phyloP scores from a whole-genome alignment of 2,329 filamentous ascomycete genomes.

The Alternaria ventricosa region DNA sequence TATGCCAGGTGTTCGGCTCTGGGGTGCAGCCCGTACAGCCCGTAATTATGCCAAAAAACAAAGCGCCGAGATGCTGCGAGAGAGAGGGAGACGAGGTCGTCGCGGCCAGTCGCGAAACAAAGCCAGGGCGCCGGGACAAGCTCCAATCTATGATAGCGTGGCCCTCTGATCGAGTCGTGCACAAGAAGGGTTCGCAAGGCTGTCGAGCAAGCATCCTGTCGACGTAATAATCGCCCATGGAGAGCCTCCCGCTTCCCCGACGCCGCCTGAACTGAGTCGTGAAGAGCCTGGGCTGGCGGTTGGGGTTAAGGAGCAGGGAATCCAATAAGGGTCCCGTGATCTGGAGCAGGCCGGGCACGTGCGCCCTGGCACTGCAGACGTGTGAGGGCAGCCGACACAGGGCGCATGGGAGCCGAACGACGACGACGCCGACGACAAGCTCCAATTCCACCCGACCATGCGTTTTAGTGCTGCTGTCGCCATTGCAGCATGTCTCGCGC shows the following conservation, averaged over 20 bases:
- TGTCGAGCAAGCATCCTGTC: not conserved
- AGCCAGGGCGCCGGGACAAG: conserved; percentile 26
- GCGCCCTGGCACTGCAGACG: not conserved
- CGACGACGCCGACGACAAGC: conserved; percentile 7
- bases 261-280: conserved; percentile 2
- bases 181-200: conserved; percentile 6
- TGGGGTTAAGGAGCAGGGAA: conserved; percentile 2
- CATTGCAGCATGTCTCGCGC: conserved; percentile 54
- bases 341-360: conserved; percentile 4
- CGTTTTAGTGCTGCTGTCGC: conserved; percentile 45
- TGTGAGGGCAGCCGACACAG: not conserved
- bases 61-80: conserved; percentile 4
- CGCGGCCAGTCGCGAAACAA: conserved; percentile 24
- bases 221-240: not conserved
- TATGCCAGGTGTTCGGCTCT: conserved; percentile 31
- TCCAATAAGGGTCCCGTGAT: not conserved
- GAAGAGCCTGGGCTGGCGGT: not conserved
- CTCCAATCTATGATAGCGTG: conserved; percentile 32
- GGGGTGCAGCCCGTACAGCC: conserved; percentile 14
- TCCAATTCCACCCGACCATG: conserved; percentile 38
- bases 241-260: not conserved
- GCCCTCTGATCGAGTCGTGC: conserved; percentile 21
- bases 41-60: conserved; percentile 4
- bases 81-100: conserved; percentile 21
- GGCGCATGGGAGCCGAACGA: not conserved